Conservation (phyloP, 208 protist genomes). For the Trypanosoma conorhini region DNA sequence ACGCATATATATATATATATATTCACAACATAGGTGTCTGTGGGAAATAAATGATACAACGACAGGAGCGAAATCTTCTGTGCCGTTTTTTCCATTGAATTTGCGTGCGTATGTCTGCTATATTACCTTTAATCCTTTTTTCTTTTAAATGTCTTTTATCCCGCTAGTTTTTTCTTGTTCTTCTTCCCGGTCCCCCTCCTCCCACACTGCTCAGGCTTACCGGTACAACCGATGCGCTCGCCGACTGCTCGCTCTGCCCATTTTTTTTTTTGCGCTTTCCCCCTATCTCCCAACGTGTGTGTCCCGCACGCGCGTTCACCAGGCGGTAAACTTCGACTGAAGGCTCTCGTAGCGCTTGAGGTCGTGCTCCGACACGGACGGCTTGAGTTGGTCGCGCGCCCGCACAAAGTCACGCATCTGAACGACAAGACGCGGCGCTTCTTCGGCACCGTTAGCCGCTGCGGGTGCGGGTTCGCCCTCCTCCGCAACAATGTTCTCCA, state of each 20-base stretch:
- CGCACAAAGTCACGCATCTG: slow-evolving; percentile 78
- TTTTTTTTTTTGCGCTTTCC: not conserved
- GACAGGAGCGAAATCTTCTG: too few relatives aligned
- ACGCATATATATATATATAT: not conserved
- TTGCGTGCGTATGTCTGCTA: not conserved
- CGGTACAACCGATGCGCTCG: not conserved
- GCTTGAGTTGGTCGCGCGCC: slow-evolving; percentile 74
- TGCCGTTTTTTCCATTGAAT: too few relatives aligned
- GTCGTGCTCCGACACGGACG: slow-evolving; percentile 80
- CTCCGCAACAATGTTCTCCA: slow-evolving; percentile 38
- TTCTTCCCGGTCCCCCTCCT: too few relatives aligned
- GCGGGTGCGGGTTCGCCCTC: not conserved
- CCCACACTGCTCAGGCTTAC: too few relatives aligned
- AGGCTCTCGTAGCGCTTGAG: slow-evolving; percentile 73
- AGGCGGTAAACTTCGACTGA: slow-evolving; percentile 59
- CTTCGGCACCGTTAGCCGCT: not conserved
- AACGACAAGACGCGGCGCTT: slow-evolving; percentile 42
- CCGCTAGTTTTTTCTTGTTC: too few relatives aligned
- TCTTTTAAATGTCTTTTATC: slow-evolving; percentile 3
- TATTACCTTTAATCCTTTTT: not conserved
- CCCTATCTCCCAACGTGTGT: not conserved
- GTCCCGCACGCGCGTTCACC: slow-evolving; percentile 1
- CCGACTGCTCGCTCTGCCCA: not conserved
- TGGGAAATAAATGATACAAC: too few relatives aligned
- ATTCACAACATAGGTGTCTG: too few relatives aligned